phyloP scores from a whole-genome alignment of 129 eudicot genomes.

The Tagetes erecta region DNA sequence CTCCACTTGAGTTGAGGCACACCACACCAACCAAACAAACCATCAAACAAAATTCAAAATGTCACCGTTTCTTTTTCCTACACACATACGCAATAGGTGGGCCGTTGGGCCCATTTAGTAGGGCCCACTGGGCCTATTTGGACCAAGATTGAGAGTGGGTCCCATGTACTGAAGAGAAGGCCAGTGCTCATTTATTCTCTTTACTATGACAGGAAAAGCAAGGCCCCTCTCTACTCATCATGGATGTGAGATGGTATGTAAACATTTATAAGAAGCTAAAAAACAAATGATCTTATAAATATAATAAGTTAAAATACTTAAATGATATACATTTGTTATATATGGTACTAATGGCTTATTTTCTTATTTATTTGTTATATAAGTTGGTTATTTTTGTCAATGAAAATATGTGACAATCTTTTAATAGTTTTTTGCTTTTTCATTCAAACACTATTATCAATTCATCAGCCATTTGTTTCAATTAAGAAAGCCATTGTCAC shows the following conservation, averaged over 20 bases:
- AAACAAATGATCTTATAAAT: too few relatives aligned
- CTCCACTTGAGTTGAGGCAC: constrained; percentile 45
- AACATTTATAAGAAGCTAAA: too few relatives aligned
- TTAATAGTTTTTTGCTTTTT: too few relatives aligned
- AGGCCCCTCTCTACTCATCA: constrained; percentile 26
- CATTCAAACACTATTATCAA: too few relatives aligned
- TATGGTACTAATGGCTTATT: too few relatives aligned
- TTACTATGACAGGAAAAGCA: constrained; percentile 45
- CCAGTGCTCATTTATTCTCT: constrained; percentile 56
- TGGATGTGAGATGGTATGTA: constrained; percentile 20
- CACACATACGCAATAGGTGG: constrained; percentile 55
- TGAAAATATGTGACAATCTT: too few relatives aligned
- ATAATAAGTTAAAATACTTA: too few relatives aligned
- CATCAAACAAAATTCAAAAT: constrained; percentile 49
- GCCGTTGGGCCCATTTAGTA: constrained; percentile 37
- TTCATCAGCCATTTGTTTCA: too few relatives aligned
- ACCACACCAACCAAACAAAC: constrained; percentile 62
- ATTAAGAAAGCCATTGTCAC: too few relatives aligned
- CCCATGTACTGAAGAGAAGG: constrained; percentile 45
- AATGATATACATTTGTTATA: too few relatives aligned
- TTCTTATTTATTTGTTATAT: too few relatives aligned
- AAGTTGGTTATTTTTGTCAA: too few relatives aligned
- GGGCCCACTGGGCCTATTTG: constrained; percentile 46
- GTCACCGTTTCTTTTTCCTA: constrained; percentile 55
- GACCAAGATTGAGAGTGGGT: constrained; percentile 38